phyloP scores from a whole-genome alignment of 208 protist genomes.

The Lotmaria passim region DNA sequence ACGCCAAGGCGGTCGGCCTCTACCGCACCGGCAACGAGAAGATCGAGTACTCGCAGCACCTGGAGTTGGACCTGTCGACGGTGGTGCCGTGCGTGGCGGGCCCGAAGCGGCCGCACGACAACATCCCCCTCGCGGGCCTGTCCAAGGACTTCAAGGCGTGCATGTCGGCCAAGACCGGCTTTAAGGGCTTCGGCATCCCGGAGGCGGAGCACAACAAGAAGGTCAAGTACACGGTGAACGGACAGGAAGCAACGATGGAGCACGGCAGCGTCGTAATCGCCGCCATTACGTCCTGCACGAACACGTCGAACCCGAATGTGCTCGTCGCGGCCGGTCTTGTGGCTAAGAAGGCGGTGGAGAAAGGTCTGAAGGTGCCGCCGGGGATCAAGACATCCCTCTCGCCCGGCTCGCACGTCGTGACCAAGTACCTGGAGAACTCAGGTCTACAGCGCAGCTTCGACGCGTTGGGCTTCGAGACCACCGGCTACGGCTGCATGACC shows the following conservation, averaged over 20 bases:
- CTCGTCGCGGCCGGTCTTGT: conserved; percentile 95
- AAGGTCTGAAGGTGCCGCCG: conserved; percentile 85
- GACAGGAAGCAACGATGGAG: conserved; percentile 78
- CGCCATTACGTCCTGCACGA: conserved; percentile 97
- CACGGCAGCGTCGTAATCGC: conserved; percentile 96
- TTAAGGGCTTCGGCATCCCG: conserved; percentile 96
- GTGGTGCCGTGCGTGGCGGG: conserved; percentile 91
- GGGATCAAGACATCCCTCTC: conserved; percentile 97
- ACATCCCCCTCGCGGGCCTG: conserved; percentile 91
- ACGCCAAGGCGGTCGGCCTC: conserved; percentile 89
- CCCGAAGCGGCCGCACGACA: conserved; percentile 97
- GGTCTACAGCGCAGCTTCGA: conserved; percentile 91
- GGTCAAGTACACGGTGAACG: conserved; percentile 84
- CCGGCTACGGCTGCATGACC: conserved; percentile 97
- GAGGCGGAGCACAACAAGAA: conserved; percentile 70
- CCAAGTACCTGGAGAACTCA: conserved; percentile 90
- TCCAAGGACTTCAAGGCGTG: conserved; percentile 93
- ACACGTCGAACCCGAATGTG: conserved; percentile 96
- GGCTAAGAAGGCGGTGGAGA: conserved; percentile 93
- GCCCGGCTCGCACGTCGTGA: conserved; percentile 96
- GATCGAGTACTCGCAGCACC: conserved; percentile 84
- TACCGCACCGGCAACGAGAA: conserved; percentile 84
- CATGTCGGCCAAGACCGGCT: conserved; percentile 90
- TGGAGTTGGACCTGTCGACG: conserved; percentile 93
- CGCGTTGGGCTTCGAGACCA: conserved; percentile 89